Evolutionary conservation across 331 rosid genomes (phyloP), one percentile per base, ranked within the genome.

Genomic region (Rosa hybrid): DNA sequence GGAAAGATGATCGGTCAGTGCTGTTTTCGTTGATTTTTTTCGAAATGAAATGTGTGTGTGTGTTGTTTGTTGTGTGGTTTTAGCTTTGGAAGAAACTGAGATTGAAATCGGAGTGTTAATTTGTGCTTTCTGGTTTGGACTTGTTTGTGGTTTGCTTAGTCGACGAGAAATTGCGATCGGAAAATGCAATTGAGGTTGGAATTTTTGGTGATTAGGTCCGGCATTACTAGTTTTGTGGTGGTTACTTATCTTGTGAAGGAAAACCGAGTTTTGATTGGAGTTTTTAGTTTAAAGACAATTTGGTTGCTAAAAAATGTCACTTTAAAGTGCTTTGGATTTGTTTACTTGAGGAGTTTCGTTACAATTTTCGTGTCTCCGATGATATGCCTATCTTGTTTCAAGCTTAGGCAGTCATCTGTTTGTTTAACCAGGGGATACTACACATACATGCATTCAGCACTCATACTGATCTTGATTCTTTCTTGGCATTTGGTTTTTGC

Each of bases 1-100:
- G 27, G 80, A 60, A 77, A 88, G 73, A 87, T 95, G 94, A 90
- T 90, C 84, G 93, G 97, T 95, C 74, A 3, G 83, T 85, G 0
- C 14, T 0, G 3, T 27, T 4, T 53, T 74, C 14, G 6, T 53
- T 63, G 39, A 7, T 30, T 1, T 1, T 38, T n/a, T 72, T 76
- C 12, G 0, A 8, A n/a, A 17, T 50, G 44, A 25, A 11, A 25
- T 16, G 42, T 63, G 42, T 63, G n/a, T 63, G 11, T 59, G 14
- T 57, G 23, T 63, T 59, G 65, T 1, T 21, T 23, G 13, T 59
- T 8, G 38, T 34, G 39, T 59, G 14, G 8, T 21, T 59, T 23
- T 59, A 54, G 60, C 23, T 54, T 16, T 7, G 20, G n/a, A 14
- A 16, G 8, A 53, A 17, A 53, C 16, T 2, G 54, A 12, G 17